Percentiles rank a stretch among this genome's conserved stretches.
phyloP scores from a whole-genome alignment of 2,329 filamentous ascomycete genomes.

The Tolypocladium ophioglossoides region DNA sequence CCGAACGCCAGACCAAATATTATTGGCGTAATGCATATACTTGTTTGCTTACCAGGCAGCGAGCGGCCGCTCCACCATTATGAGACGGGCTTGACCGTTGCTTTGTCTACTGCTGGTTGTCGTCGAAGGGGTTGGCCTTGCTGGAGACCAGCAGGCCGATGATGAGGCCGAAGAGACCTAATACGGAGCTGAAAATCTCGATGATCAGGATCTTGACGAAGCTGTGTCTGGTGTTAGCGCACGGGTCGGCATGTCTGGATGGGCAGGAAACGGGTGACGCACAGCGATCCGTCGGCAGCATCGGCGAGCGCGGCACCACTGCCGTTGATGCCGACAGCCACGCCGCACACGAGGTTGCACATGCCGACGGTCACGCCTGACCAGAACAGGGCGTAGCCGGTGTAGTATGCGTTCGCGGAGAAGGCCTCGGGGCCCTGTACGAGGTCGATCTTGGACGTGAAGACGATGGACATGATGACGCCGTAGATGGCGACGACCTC shows the following conservation, averaged over 20 bases:
- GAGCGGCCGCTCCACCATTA: not conserved
- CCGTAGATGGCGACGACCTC: slow-evolving; percentile 99
- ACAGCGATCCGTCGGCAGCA: slow-evolving; percentile 85
- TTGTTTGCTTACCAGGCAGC: not conserved
- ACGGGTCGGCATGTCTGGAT: not conserved
- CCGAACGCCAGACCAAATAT: slow-evolving; percentile 29
- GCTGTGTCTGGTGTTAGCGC: slow-evolving; percentile 33
- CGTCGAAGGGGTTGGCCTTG: slow-evolving; percentile 48
- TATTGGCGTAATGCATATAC: slow-evolving; percentile 24
- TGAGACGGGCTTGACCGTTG: not conserved
- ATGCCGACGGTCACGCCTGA: slow-evolving; percentile 84
- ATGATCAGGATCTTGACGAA: slow-evolving; percentile 99
- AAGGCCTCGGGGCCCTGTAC: slow-evolving; percentile 56
- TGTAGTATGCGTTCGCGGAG: slow-evolving; percentile 78
- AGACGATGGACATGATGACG: slow-evolving; percentile 99
- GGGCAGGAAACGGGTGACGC: slow-evolving; percentile 26
- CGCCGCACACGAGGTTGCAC: slow-evolving; percentile 93
- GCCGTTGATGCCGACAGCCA: slow-evolving; percentile 96
- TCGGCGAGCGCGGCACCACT: slow-evolving; percentile 93
- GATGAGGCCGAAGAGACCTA: slow-evolving; percentile 93
- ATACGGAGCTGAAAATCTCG: slow-evolving; percentile 97
- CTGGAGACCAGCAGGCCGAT: slow-evolving; percentile 80
- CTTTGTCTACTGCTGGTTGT: slow-evolving; percentile 1
- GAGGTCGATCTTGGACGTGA: slow-evolving; percentile 73
- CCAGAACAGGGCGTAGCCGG: slow-evolving; percentile 94